These are phyloP conservation scores for Asterionellopsis glacialis DNA, from an alignment of 108 stramenopile species.

Conservation along the genomic window DNA sequence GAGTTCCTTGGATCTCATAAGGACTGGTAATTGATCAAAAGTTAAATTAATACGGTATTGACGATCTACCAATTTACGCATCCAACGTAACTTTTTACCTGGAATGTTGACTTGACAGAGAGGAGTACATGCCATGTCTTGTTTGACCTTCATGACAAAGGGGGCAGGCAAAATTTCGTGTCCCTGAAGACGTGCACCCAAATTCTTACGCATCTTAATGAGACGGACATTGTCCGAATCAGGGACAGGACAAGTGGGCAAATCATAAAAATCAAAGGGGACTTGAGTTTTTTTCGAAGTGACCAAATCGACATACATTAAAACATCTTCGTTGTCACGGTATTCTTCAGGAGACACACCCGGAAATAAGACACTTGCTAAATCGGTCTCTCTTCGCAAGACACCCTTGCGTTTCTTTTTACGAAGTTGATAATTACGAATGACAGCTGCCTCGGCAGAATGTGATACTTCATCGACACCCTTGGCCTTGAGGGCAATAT, in stretches of 20 bases:
- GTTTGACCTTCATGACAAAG: slow-evolving; percentile 42
- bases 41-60: slow-evolving; percentile 93
- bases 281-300: slow-evolving; percentile 79
- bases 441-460: slow-evolving; percentile 25
- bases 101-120: slow-evolving; percentile 52
- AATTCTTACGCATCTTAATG: slow-evolving; percentile 40
- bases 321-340: slow-evolving; percentile 30
- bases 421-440: slow-evolving; percentile 42
- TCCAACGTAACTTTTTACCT: slow-evolving; percentile 55
- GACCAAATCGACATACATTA: slow-evolving; percentile 64
- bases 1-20: slow-evolving; percentile 67
- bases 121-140: slow-evolving; percentile 48
- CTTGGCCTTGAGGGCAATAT: slow-evolving; percentile 20
- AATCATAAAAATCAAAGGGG: slow-evolving; percentile 89
- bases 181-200: slow-evolving; percentile 71
- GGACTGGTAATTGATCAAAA: slow-evolving; percentile 79
- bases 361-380: slow-evolving; percentile 63
- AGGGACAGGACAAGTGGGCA: slow-evolving; percentile 67
- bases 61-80: slow-evolving; percentile 81
- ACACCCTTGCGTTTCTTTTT: slow-evolving; percentile 67
- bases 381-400: slow-evolving; percentile 31
- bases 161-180: slow-evolving; percentile 60
- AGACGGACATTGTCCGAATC: not conserved
- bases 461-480: slow-evolving; percentile 36
- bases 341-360: slow-evolving; percentile 73